These are phyloP conservation scores for Ganoderma lucidum DNA, from an alignment of 1,284 basidiomycete genomes.

Conservation along the genomic window DNA sequence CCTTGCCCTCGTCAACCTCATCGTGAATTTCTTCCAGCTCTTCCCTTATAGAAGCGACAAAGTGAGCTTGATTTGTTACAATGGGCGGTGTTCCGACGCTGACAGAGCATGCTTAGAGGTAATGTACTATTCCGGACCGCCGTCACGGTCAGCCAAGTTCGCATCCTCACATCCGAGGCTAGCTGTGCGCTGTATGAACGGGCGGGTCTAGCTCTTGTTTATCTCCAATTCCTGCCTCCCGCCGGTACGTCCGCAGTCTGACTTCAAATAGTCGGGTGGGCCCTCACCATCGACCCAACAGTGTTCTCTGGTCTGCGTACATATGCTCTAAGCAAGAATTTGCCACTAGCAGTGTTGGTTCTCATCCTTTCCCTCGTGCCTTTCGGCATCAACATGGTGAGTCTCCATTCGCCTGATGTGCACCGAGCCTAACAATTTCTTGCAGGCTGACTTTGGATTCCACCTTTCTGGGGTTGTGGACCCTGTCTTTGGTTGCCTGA, in stretches of 20 bases:
- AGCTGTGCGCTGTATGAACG: slow-evolving; percentile 1
- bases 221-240: not conserved
- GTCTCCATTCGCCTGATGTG: not conserved
- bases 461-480: not conserved
- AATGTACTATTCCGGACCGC: not conserved
- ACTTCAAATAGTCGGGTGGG: too few species aligned
- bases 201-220: not conserved
- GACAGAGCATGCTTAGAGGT: not conserved
- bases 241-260: not conserved
- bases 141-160: not conserved
- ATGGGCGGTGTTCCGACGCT: not conserved
- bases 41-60: not conserved
- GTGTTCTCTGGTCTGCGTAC: slow-evolving; percentile 1
- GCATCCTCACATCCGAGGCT: not conserved
- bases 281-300: not conserved
- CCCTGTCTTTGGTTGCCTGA: slow-evolving; percentile 1
- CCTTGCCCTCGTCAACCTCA: slow-evolving; percentile 3
- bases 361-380: slow-evolving; percentile 9
- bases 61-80: not conserved
- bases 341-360: not conserved
- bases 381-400: slow-evolving; percentile 4
- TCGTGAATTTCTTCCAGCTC: slow-evolving; percentile 4
- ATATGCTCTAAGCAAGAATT: slow-evolving; percentile 9
- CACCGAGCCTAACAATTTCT: not conserved
- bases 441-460: slow-evolving; percentile 5